A percentile compares a stretch with the other conserved stretches of the same genome.
These are phyloP conservation scores for Trichoderma cornu-damae DNA, from an alignment of 2,329 filamentous ascomycete genomes.

Conservation along the genomic window DNA sequence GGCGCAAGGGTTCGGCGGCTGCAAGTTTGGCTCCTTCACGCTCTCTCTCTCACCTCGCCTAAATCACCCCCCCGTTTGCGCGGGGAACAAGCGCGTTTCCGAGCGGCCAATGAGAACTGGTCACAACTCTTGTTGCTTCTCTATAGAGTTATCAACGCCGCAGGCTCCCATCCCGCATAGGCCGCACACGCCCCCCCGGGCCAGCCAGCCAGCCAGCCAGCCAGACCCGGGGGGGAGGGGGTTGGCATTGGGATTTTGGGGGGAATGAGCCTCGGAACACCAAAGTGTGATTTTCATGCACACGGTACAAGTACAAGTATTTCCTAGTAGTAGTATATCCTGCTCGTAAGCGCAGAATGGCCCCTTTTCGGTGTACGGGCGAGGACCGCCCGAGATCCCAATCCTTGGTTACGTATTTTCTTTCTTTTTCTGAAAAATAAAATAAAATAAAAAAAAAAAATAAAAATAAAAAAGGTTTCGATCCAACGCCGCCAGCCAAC, in stretches of 20 bases:
- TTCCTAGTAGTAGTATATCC: too few relatives aligned
- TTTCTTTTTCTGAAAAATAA: too few relatives aligned
- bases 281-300: too few relatives aligned
- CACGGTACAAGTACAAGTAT: background rate
- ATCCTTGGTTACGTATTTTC: background rate
- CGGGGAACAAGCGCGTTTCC: background rate
- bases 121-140: slow-evolving; percentile 5
- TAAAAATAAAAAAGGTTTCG: too few relatives aligned
- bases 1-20: background rate
- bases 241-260: background rate
- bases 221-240: background rate
- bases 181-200: background rate
- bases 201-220: too few relatives aligned
- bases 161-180: slow-evolving; percentile 1
- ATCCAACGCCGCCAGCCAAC: slow-evolving; percentile 1
- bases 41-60: slow-evolving; percentile 12
- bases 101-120: background rate
- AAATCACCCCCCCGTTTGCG: background rate
- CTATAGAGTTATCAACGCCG: slow-evolving; percentile 16
- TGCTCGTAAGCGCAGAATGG: slow-evolving; percentile 3
- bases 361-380: slow-evolving; percentile 5
- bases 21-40: background rate
- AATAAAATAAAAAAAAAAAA: too few relatives aligned
- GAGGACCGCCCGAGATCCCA: background rate
- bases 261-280: too few relatives aligned